phyloP scores from a whole-genome alignment of 192 early-diverging fungal genomes.

The Geosiphon pyriformis region DNA sequence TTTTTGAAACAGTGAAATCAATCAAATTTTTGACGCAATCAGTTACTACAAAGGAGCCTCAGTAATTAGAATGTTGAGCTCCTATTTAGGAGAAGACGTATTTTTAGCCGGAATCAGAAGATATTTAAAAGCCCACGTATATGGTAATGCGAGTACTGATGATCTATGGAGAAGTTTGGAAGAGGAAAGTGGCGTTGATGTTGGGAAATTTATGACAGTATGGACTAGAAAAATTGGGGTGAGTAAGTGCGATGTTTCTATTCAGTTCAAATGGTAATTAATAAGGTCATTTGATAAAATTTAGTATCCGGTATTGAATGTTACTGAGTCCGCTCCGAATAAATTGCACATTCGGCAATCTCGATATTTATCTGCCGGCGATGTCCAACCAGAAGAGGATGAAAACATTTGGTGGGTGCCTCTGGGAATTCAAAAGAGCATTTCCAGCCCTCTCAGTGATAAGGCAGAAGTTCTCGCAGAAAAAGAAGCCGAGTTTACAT shows the following conservation, averaged over 20 bases:
- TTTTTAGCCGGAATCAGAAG: constrained; percentile 66
- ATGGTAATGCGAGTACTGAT: constrained; percentile 76
- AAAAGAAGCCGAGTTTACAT: constrained; percentile 35
- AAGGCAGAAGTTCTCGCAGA: constrained; percentile 37
- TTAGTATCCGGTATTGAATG: constrained; percentile 74
- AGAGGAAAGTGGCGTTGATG: constrained; percentile 76
- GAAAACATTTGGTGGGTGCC: constrained; percentile 82
- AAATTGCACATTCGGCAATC: constrained; percentile 66
- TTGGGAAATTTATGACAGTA: constrained; percentile 73
- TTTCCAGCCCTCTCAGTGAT: not conserved
- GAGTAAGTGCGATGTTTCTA: constrained; percentile 13
- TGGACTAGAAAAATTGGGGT: constrained; percentile 86
- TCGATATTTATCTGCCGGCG: constrained; percentile 82
- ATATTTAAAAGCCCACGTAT: constrained; percentile 81
- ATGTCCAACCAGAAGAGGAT: constrained; percentile 72
- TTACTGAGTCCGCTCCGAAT: constrained; percentile 52
- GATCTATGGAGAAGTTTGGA: constrained; percentile 85
- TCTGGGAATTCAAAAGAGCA: constrained; percentile 46
- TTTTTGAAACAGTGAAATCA: constrained; percentile 61
- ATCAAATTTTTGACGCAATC: constrained; percentile 95
- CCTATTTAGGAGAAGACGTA: constrained; percentile 61
- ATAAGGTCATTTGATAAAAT: not conserved
- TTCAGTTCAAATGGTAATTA: not conserved
- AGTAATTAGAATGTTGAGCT: constrained; percentile 90
- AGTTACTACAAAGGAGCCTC: constrained; percentile 86